Conservation (phyloP, 2,329 filamentous ascomycete genomes). For the Emmonsia crescens region DNA sequence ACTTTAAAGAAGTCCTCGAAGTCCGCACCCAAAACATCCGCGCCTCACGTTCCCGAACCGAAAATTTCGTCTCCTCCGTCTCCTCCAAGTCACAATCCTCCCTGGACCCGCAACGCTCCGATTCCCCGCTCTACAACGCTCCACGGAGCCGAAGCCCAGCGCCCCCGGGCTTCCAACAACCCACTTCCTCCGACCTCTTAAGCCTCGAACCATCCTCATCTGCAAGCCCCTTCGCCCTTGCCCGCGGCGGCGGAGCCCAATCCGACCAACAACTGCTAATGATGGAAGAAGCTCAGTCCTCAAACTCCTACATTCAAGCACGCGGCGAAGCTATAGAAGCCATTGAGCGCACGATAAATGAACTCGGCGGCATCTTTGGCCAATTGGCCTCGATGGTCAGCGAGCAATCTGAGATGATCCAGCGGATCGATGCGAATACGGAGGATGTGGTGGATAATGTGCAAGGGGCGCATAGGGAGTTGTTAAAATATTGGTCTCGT, state of each 20-base stretch:
- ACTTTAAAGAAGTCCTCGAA: constrained; percentile 96
- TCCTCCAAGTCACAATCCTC: constrained; percentile 60
- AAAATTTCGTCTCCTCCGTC: constrained; percentile 91
- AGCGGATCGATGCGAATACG: constrained; percentile 92
- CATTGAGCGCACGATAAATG: constrained; percentile 89
- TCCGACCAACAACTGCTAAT: constrained; percentile 80
- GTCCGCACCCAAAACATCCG: constrained; percentile 97
- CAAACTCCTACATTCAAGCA: constrained; percentile 85
- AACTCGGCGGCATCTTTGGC: constrained; percentile 84
- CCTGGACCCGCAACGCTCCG: constrained; percentile 57
- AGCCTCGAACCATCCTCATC: constrained; percentile 62
- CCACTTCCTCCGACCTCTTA: constrained; percentile 54
- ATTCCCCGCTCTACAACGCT: constrained; percentile 77
- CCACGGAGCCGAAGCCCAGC: constrained; percentile 55
- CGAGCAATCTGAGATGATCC: constrained; percentile 95
- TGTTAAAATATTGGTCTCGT: constrained; percentile 93
- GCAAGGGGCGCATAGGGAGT: constrained; percentile 85
- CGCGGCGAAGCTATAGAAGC: constrained; percentile 92
- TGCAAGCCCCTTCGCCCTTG: constrained; percentile 27
- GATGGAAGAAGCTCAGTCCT: constrained; percentile 83
- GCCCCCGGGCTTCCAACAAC: constrained; percentile 41
- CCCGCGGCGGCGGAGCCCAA: constrained; percentile 37
- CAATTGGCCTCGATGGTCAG: constrained; percentile 94
- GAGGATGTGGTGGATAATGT: constrained; percentile 98
- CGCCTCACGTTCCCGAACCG: constrained; percentile 78